These are phyloP conservation scores for Albifimbria verrucaria DNA, from an alignment of 2,329 filamentous ascomycete species.

Conservation along the genomic window DNA sequence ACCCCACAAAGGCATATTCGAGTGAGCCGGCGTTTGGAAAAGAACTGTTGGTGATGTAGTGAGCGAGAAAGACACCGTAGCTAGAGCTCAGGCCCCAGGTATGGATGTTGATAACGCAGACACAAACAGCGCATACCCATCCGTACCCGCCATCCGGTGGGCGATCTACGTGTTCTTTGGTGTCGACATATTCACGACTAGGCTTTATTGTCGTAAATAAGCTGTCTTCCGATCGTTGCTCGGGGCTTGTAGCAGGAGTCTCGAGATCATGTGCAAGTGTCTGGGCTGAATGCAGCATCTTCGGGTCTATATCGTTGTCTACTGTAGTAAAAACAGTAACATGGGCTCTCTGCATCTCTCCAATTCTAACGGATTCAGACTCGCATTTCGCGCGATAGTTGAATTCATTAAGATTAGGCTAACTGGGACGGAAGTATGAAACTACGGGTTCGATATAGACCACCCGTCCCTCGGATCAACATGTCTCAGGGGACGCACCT, in stretches of 20 bases:
- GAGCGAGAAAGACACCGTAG: slow-evolving; percentile 54
- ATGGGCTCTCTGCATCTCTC: too few species aligned
- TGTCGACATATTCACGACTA: background rate
- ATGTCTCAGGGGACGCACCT: too few species aligned
- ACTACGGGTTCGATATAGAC: too few species aligned
- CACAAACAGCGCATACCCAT: slow-evolving; percentile 29
- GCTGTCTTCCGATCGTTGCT: background rate
- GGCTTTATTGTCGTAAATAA: background rate
- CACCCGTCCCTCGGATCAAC: too few species aligned
- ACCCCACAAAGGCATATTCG: slow-evolving; percentile 58
- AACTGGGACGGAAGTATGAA: too few species aligned
- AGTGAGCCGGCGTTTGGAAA: slow-evolving; percentile 50
- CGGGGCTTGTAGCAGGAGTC: background rate
- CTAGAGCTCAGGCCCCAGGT: slow-evolving; percentile 40
- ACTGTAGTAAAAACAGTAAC: too few species aligned
- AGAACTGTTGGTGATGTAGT: slow-evolving; percentile 49
- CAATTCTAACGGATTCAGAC: too few species aligned
- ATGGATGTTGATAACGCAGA: slow-evolving; percentile 31
- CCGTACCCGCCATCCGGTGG: slow-evolving; percentile 55
- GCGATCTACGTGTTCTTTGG: background rate
- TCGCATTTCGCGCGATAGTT: too few species aligned
- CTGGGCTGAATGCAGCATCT: too few species aligned
- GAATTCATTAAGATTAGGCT: too few species aligned
- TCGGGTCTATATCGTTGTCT: too few species aligned
- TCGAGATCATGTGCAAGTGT: background rate